Base-by-base conservation (phyloP, 345 rosid genomes). In the Microthlaspi erraticum region DNA sequence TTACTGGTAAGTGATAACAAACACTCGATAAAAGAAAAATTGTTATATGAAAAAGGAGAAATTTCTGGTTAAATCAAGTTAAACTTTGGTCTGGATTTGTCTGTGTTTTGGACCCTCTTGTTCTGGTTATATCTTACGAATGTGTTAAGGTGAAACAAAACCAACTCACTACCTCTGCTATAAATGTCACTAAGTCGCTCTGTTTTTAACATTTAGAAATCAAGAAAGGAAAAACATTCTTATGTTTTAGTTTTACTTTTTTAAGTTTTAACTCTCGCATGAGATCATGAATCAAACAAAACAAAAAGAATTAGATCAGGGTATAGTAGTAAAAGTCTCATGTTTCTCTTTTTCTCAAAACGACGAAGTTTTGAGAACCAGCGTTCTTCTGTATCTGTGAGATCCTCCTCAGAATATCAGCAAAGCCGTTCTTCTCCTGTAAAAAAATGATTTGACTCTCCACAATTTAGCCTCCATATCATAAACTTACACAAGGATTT, bases 361-460 rank as follows among this genome's bases (percentile, higher is more conserved):
- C 87, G 18, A 93, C 97, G 6, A 77, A 87, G 82, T 70, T 92
- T 71, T 55, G 86, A 41, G 92, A 67, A 54, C 87, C 90, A 12
- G 80, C 82, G 37, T 84, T 93, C 87, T 93, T 93, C 77, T 87
- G 97, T 48, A 93, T 93, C 85, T 83, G 90, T 2, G 97, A 90
- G 70, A 93, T 93, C 75, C 83, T 85, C 86, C 85, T 88, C 66
- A 93, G 80, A 64, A 84, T 86, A 9, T 78, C 90, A 0, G 97
- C 96, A 45, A 90, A 93, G 5, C 89, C 98, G 44, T 71, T 81
- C 86, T 91, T 89, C 75, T 90, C 97, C 98, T 93, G 86, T 78
- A 64, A 64, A 63, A 76, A 36, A 50, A 43, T 0, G 29, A 50
- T 10, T 6, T 14, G 13, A 31, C 33, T 29, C 23, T 14, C 18